Base-by-base conservation (phyloP, 495 filamentous ascomycete genomes). In the Podospora bellae-mahoneyi region DNA sequence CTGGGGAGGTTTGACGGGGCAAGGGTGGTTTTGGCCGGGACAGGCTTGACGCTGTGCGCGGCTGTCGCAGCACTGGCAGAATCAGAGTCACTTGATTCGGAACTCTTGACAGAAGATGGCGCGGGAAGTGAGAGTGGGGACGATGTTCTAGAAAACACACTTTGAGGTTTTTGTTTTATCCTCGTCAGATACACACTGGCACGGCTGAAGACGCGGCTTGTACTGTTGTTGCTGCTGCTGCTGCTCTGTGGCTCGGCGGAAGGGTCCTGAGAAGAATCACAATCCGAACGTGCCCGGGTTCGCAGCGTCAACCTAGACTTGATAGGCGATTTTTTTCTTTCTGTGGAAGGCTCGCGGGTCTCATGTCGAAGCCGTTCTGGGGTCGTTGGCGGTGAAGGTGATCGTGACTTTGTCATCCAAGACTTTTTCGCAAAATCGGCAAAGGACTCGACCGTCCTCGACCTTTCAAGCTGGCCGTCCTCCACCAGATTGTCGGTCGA, bases 401-500 rank as follows among this genome's bases (percentile, higher is more conserved):
- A 88, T 59, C 86, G 81, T 39, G 88, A 88, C 10, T 84, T 79
- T 9, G 85, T 79, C 16, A 85, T 85, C 89, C 90, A 92, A 58
- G 90, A 88, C 73, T 86, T 86, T 69, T 85, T 85, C 15, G 89
- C 87, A 70, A 92, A 84, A 67, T 81, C 87, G 67, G 87, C 85
- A 72, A 92, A 83, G 30, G 89, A 86, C 56, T 87, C 88, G 72
- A 89, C 85, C 4, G 65, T 75, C 66, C 75, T 76, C 19, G 78
- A 69, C 28, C 73, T 69, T 27, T 82, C 78, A 56, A 74, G 55
- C 13, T 71, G 32, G 15, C 67, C 72, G 7, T 67, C 69, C 57
- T 27, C 68, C 20, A 54, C 32, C 13, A 61, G 26, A 48, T 48
- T 59, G 9, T 71, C 68, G 15, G 67, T 60, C 55, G 28, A 39